A percentile compares a stretch with the other conserved stretches of the same genome.
Conservation (phyloP, 495 filamentous ascomycete genomes). For the Elasticomyces elasticus region DNA sequence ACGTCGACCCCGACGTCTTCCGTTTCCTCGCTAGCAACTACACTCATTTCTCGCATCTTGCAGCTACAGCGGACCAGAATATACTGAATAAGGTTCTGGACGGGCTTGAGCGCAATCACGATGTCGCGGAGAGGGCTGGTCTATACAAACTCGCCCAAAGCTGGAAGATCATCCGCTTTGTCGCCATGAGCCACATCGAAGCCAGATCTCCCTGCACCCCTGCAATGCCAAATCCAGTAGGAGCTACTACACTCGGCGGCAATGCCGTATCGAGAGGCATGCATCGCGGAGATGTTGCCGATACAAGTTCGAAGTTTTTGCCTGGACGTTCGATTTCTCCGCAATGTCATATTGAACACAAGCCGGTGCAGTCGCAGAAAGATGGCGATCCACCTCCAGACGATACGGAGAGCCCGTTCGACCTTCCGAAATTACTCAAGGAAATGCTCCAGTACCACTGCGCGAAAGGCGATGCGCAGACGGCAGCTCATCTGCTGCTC, state of each 20-base stretch:
- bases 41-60: conserved; percentile 22
- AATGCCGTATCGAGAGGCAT: not conserved
- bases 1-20: conserved; percentile 24
- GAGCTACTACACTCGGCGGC: not conserved
- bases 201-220: conserved; percentile 11
- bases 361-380: not conserved
- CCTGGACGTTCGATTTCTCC: too few relatives aligned
- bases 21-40: conserved; percentile 31
- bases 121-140: conserved; percentile 25
- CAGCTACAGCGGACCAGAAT: conserved; percentile 9
- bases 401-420: conserved; percentile 15
- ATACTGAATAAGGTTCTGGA: conserved; percentile 2
- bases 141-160: conserved; percentile 27
- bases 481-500: conserved; percentile 26
- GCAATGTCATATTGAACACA: too few relatives aligned
- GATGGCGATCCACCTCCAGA: conserved; percentile 9
- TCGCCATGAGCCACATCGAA: conserved; percentile 15
- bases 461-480: conserved; percentile 27
- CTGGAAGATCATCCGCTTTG: conserved; percentile 27
- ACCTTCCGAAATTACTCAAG: conserved; percentile 24
- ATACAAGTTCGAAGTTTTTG: not conserved
- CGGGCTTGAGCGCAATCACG: conserved; percentile 28
- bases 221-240: not conserved
- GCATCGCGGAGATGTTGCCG: not conserved
- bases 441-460: conserved; percentile 27